Evolutionary conservation across 139 green algal species (phyloP), one percentile per base, ranked within the genome.

Genomic region (Deuterostichococcus epilithicus): DNA sequence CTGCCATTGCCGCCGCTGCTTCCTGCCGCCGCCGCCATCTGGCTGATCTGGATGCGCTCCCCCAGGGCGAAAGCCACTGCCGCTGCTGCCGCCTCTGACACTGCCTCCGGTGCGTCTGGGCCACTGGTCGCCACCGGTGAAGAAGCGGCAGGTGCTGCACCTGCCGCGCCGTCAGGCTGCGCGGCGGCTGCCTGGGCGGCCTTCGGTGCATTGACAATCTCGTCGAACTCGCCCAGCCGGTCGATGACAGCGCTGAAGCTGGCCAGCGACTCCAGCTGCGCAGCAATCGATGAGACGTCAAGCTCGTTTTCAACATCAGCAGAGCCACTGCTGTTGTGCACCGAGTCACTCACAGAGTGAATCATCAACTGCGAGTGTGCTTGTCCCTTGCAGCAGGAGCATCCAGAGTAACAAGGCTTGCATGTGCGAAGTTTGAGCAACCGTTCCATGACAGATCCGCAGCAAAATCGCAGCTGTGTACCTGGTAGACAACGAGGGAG

Each of bases 231-330:
- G 1, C 93, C 94, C 71, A 98, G 80, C 34, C 94, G 91, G 81
- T 97, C 94, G 5, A 98, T 80, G 3, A 98, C 91, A 0, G 95
- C 95, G 32, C 84, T 90, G 86, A 98, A 98, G 39, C 90, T 86
- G 1, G 93, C 92, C 15, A 98, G 82, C 26, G 89, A 73, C 78
- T 98, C 90, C 74, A 99, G 95, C 91, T 98, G 93, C 66, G 77
- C 32, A 44, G 72, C 26, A 68, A 6, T 22, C 71, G 70, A 52
- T n/a, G n/a, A n/a, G n/a, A n/a, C n/a, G n/a, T n/a, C n/a, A n/a
- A n/a, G n/a, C n/a, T n/a, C n/a, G n/a, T n/a, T 52, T 8, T 52
- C 42, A 52, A 52, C 42, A 52, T n/a, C n/a, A n/a, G n/a, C n/a
- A n/a, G n/a, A n/a, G n/a, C n/a, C n/a, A n/a, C n/a, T n/a, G n/a